These are phyloP conservation scores for Parastagonospora nodorum DNA, from an alignment of 2,329 filamentous ascomycete species.

Conservation along the genomic window DNA sequence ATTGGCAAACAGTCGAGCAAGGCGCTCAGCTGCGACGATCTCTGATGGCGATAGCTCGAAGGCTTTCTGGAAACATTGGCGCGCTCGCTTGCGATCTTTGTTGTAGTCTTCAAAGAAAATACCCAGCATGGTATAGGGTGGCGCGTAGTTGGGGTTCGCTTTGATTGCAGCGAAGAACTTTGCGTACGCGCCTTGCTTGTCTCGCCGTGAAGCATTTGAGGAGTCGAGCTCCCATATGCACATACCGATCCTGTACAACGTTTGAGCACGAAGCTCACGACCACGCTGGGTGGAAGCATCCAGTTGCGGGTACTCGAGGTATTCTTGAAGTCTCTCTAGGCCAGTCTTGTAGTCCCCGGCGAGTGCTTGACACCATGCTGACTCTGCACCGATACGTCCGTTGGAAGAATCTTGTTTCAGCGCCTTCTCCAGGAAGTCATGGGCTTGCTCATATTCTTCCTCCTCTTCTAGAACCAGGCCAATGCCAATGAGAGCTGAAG, in stretches of 20 bases:
- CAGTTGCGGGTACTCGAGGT: conserved; percentile 64
- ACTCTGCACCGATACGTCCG: conserved; percentile 79
- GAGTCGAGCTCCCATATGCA: conserved; percentile 86
- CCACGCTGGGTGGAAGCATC: conserved; percentile 64
- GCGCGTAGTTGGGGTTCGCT: conserved; percentile 84
- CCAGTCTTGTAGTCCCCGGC: conserved; percentile 75
- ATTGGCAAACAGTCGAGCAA: conserved; percentile 85
- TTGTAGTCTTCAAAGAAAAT: conserved; percentile 91
- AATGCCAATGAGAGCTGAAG: conserved; percentile 82
- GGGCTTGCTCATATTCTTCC: conserved; percentile 81
- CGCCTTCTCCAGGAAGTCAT: conserved; percentile 79
- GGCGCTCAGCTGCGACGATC: conserved; percentile 81
- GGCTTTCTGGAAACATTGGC: conserved; percentile 95
- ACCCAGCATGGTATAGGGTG: conserved; percentile 88
- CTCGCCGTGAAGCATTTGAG: conserved; percentile 75
- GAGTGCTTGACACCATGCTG: conserved; percentile 89
- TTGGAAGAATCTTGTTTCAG: conserved; percentile 74
- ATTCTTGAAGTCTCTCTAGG: conserved; percentile 70
- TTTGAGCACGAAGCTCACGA: conserved; percentile 79
- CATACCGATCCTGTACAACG: conserved; percentile 82
- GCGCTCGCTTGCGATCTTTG: conserved; percentile 81
- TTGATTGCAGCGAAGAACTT: conserved; percentile 84
- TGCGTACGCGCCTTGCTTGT: conserved; percentile 79
- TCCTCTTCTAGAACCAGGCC: conserved; percentile 93
- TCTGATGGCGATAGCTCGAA: conserved; percentile 90